Percentiles rank a stretch among this genome's conserved stretches.
Evolutionary conservation across 2,329 filamentous ascomycete genomes (phyloP).

Genomic region (Annulohypoxylon truncatum): DNA sequence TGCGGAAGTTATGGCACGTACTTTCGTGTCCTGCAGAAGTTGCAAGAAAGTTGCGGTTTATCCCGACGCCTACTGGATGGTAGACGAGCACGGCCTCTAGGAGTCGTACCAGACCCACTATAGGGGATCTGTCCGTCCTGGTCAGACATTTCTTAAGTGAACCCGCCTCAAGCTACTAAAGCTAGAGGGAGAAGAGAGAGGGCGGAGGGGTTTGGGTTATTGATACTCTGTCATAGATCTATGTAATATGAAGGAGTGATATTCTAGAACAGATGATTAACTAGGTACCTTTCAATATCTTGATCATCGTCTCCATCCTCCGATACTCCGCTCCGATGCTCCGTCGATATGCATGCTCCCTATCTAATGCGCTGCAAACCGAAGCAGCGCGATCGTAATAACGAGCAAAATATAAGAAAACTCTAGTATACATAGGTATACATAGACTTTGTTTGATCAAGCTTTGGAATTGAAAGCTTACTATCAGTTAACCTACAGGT

Average conservation of each 20-base stretch:
- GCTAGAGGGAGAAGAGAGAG: neutral
- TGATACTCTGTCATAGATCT: neutral
- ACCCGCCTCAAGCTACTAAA: neutral
- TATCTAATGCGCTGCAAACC: neutral
- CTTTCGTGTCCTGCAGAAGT: slow-evolving; percentile 3
- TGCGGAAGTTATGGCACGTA: neutral
- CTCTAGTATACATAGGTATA: too few species aligned
- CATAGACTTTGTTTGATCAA: too few species aligned
- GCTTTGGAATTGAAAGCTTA: too few species aligned
- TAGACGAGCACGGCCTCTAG: neutral
- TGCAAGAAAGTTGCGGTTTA: slow-evolving; percentile 2
- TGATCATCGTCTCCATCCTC: neutral
- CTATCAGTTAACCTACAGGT: too few species aligned
- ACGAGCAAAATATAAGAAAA: too few species aligned
- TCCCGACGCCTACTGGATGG: neutral
- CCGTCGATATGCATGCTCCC: neutral
- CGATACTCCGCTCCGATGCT: neutral
- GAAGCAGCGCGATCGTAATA: too few species aligned
- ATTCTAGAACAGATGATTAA: neutral
- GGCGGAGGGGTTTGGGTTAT: too few species aligned
- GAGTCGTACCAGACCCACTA: neutral
- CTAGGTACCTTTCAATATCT: neutral
- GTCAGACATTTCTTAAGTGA: neutral
- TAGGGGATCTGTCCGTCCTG: neutral
- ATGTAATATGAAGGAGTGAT: neutral